Evolutionary conservation across 805 yeast species (phyloP).

Genomic region (Citeromyces nyonsensis): DNA sequence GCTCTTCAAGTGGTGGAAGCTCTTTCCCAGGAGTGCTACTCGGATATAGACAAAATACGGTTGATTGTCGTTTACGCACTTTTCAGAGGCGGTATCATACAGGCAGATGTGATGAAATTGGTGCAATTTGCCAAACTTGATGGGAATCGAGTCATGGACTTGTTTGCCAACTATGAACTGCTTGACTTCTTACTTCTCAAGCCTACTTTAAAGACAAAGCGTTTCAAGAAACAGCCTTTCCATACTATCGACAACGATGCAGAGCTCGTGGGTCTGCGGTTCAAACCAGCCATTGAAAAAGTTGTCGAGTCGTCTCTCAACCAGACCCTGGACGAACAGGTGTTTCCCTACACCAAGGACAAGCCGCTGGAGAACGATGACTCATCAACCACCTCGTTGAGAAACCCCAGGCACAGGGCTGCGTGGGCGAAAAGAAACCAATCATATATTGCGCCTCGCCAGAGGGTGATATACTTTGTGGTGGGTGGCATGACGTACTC

Average conservation of each 20-base stretch:
- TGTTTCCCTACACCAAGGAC: conserved; percentile 65
- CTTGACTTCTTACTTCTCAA: conserved; percentile 19
- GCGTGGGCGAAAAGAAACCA: conserved; percentile 28
- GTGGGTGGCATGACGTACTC: conserved; percentile 86
- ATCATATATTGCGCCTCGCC: conserved; percentile 21
- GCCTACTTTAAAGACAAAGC: conserved; percentile 20
- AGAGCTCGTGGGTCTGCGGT: conserved; percentile 53
- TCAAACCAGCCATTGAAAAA: conserved; percentile 53
- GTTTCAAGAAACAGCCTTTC: conserved; percentile 30
- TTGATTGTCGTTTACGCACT: conserved; percentile 60
- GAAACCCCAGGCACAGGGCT: conserved; percentile 61
- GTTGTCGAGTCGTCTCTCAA: conserved; percentile 33
- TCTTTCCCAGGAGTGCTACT: conserved; percentile 31
- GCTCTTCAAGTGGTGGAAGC: conserved; percentile 43
- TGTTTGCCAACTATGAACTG: conserved; percentile 41
- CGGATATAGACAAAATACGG: conserved; percentile 56
- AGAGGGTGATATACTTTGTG: conserved; percentile 62
- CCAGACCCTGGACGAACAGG: conserved; percentile 36
- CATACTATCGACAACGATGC: conserved; percentile 40
- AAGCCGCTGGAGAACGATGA: conserved; percentile 33
- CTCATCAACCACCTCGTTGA: conserved; percentile 29
- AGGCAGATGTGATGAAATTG: conserved; percentile 57
- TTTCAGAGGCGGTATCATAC: conserved; percentile 70
- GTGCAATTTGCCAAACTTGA: conserved; percentile 34
- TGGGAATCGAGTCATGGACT: conserved; percentile 26